Base-by-base conservation (phyloP, 2,329 filamentous ascomycete genomes). In the Epichloe coenophiala region DNA sequence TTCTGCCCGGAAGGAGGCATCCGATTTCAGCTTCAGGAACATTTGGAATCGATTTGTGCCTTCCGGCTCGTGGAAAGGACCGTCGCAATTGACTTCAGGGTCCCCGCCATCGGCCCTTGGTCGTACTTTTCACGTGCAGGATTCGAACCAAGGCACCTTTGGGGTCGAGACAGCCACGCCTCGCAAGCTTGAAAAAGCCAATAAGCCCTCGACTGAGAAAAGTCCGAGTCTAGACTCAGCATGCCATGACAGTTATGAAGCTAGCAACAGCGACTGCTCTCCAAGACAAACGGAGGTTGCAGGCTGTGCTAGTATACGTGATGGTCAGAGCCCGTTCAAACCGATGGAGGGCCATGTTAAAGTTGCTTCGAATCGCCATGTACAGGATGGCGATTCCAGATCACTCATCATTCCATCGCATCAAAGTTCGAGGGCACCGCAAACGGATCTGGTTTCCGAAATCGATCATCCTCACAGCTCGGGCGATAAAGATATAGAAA, bases 31-130 rank as follows among this genome's bases (percentile, higher is more conserved):
- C 15, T 48, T 63, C 1, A 61, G 55, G 21, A 49, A 45, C 35
- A 57, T 61, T 9, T 37, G 61, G 7, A 57, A 58, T 45, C 56
- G 48, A 3, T 51, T 59, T 27, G 55, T 63, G 21, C 57, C 61
- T 12, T 52, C 56, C 21, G 58, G 53, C 6, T 57, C 59, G 11
- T 62, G 56, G 63, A 53, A 55, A 36, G 60, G 51, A 21, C 49
- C 56, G n/a, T 54, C 55, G 23, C 49, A 45, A 9, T 44, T 56
- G 43, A 40, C 55, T 36, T 50, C 47, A 17, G 35, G 43, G 15
- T 33, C 43, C 13, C 21, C 36, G 2, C n/a, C 23, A 38, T 40
- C 23, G 23, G 47, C 21, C 27, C 12, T 31, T 17, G 21, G 36
- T 35, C 21, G 21, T 21, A 35, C 8, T 11, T 41, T 13, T 17